These are phyloP conservation scores for Coemansia linderi DNA, from an alignment of 371 early-diverging fungal genomes.

Conservation along the genomic window DNA sequence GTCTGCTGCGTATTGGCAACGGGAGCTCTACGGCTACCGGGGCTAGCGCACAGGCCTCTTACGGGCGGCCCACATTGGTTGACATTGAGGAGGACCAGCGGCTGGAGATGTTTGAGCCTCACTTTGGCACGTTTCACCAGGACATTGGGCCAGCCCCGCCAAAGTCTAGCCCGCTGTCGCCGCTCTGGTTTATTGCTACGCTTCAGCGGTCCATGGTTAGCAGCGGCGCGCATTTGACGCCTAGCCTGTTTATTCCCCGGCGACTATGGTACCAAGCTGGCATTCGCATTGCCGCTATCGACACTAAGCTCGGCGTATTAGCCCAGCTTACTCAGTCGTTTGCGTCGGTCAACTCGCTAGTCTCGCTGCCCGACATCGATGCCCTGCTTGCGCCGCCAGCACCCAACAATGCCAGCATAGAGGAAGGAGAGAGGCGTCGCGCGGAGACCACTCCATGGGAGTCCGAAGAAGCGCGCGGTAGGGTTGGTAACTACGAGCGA, in stretches of 20 bases:
- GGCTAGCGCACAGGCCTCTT: constrained; percentile 15
- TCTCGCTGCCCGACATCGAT: constrained; percentile 38
- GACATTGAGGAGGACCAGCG: constrained; percentile 52
- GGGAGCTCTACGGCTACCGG: neutral
- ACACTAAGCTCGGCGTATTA: constrained; percentile 50
- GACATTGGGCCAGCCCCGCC: constrained; percentile 48
- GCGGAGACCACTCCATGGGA: constrained; percentile 47
- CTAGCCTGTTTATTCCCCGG: constrained; percentile 50
- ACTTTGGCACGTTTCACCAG: constrained; percentile 48
- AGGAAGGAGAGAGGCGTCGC: constrained; percentile 13
- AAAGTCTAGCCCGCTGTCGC: constrained; percentile 48
- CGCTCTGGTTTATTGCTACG: constrained; percentile 52
- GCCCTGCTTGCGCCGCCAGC: constrained; percentile 16
- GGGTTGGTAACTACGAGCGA: constrained; percentile 22
- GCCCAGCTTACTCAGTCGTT: constrained; percentile 52
- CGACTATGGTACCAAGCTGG: constrained; percentile 54
- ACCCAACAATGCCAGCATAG: constrained; percentile 13
- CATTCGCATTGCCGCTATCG: constrained; percentile 54
- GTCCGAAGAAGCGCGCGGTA: constrained; percentile 21
- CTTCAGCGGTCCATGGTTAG: constrained; percentile 53
- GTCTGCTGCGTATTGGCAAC: neutral
- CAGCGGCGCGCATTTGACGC: constrained; percentile 49
- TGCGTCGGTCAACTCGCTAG: constrained; percentile 28
- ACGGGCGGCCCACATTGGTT: constrained; percentile 38
- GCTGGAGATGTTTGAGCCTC: constrained; percentile 49